phyloP scores from a whole-genome alignment of 768 basidiomycete species.

The Leucosporidium creatinivorum region DNA sequence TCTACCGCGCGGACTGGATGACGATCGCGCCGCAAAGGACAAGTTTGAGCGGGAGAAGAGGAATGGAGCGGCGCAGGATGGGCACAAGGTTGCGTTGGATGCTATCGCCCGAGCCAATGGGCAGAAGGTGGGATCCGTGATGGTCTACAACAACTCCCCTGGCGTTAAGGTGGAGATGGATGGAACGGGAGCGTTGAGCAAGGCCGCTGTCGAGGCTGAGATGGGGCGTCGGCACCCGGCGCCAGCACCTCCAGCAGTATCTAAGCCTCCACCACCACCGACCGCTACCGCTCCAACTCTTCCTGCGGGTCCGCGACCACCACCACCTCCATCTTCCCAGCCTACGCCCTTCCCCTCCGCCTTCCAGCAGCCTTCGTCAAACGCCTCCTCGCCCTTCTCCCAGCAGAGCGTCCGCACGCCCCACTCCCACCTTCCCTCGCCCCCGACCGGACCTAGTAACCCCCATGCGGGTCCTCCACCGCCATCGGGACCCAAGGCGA shows the following conservation, averaged over 20 bases:
- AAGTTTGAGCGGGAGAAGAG: constrained; percentile 18
- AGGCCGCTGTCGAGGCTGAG: constrained; percentile 58
- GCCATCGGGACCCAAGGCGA: too few species aligned
- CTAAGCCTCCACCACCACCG: constrained; percentile 17
- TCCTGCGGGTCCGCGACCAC: constrained; percentile 46
- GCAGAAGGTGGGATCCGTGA: constrained; percentile 51
- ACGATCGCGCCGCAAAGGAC: constrained; percentile 12
- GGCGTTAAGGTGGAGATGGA: constrained; percentile 70
- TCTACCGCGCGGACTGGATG: constrained; percentile 1
- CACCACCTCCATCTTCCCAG: constrained; percentile 45
- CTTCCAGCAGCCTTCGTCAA: not conserved
- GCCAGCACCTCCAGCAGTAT: constrained; percentile 21
- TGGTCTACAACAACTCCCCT: constrained; percentile 38
- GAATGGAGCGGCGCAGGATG: constrained; percentile 33
- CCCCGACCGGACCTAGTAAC: not conserved
- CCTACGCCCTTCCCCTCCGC: not conserved
- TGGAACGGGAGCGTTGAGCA: constrained; percentile 58
- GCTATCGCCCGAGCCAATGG: constrained; percentile 66
- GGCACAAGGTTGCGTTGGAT: constrained; percentile 59
- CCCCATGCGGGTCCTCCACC: too few species aligned
- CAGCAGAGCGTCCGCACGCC: too few species aligned
- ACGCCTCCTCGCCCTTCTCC: not conserved
- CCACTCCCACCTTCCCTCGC: not conserved
- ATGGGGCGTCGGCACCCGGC: constrained; percentile 36
- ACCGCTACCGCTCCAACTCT: constrained; percentile 37